Evolutionary conservation across 768 basidiomycete species (phyloP), one percentile per base, ranked within the genome.

Genomic region (Russula ochroleuca): DNA sequence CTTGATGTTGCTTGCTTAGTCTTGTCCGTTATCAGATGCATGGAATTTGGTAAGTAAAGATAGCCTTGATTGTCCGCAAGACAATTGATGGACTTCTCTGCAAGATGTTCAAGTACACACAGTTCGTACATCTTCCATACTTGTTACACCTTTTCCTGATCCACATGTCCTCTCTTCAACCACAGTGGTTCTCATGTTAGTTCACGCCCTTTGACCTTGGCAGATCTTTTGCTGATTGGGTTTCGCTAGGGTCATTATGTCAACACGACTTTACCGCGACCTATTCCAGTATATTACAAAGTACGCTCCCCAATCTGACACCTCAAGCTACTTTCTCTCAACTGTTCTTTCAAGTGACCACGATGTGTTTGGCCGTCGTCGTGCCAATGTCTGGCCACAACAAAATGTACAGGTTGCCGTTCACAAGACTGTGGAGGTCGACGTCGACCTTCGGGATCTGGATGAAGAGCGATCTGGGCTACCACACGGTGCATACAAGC

Each of bases 71-170:
- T 40, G 8, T 55, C n/a, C 5, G 25, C 37, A 40, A 41, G n/a
- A 25, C 25, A 19, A 19, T 23, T 67, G n/a, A 67, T 11, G 13
- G 7, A 47, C 28, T 45, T 48, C 15, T 14, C 13, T 41, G 25
- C 31, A 28, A 67, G 66, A 67, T 67, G 66, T 67, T 67, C 63
- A 67, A 61, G 66, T 67, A 14, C 66, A 0, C 66, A 67, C 55
- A 61, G 66, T 67, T 51, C 58, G 66, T 67, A 28, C 28, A 45
- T 19, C 49, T 57, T 47, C 55, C 21, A n/a, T 38, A 25, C n/a
- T 21, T 28, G 17, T 43, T 28, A 57, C 31, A 19, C 38, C 15
- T 51, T 33, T 25, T 56, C n/a, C 28, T 59, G 19, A 65, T 51
- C n/a, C 31, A 23, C n/a, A 45, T 33, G 9, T 7, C 50, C 33